Conservation (phyloP, 805 yeast species). For the Komagataella pastoris region DNA sequence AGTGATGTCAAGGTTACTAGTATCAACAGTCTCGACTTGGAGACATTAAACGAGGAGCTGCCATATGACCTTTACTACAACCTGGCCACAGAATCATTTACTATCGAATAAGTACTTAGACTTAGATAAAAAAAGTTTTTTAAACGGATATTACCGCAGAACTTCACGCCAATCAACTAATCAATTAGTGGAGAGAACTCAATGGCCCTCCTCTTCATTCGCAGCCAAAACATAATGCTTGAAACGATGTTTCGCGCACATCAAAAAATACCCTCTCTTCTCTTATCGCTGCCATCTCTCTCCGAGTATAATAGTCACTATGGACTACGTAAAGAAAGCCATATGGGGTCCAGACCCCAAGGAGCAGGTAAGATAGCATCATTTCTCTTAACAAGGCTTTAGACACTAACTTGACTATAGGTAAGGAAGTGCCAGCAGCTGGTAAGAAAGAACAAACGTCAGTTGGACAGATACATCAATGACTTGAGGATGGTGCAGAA, state of each 20-base stretch:
- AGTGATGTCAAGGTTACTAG: constrained; percentile 55
- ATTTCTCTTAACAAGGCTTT: too few species aligned
- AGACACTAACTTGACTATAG: constrained; percentile 10
- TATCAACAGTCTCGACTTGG: constrained; percentile 37
- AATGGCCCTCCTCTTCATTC: neutral
- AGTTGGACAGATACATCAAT: constrained; percentile 65
- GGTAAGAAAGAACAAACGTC: constrained; percentile 74
- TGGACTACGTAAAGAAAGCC: constrained; percentile 79
- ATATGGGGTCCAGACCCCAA: constrained; percentile 97
- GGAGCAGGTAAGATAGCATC: constrained; percentile 43
- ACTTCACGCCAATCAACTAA: neutral
- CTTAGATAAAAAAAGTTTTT: neutral
- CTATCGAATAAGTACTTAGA: neutral
- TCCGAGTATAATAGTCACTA: constrained; percentile 12
- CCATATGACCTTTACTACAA: constrained; percentile 58
- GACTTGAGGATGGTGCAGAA: constrained; percentile 45
- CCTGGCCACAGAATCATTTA: constrained; percentile 15
- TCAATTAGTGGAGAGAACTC: too few species aligned
- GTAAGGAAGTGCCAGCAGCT: constrained; percentile 67
- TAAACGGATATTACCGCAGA: neutral
- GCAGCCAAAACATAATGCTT: neutral
- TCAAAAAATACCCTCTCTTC: neutral
- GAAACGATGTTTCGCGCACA: neutral
- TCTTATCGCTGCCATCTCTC: neutral
- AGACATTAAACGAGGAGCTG: constrained; percentile 28